Evolutionary conservation across 805 yeast genomes (phyloP), one percentile per base, ranked within the genome.

Genomic region (Danielia oregonensis): DNA sequence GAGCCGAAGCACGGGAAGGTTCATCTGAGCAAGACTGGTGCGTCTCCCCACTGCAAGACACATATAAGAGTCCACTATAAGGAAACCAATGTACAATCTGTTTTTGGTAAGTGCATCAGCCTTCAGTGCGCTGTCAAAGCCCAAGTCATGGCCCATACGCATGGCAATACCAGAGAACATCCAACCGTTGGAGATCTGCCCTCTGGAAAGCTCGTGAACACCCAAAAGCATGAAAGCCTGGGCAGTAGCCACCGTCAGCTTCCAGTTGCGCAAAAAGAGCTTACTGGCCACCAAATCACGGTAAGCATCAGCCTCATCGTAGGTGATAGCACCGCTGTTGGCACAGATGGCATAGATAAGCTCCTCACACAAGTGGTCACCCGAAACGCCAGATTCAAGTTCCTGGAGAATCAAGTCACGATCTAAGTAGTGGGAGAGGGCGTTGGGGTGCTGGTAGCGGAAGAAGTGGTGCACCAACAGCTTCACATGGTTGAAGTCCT

Each of bases 101-200:
- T 46, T 30, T 39, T 2, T 36, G 17, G 5, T 21, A 22, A 6
- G 26, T 26, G 18, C 17, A 16, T 6, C 19, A 16, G 17, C 5
- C 33, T 10, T 28, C 29, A 5, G 30, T 39, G 26, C 32, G 35
- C 32, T 29, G 24, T 46, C 48, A 17, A 42, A 44, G 14, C 51
- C 51, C 9, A 46, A 33, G 12, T 46, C 49, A 7, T 27, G 32
- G 11, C 47, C 51, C 4, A 41, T 36, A 6, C 48, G 40, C 18
- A 43, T 32, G 4, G 42, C 51, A 9, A 46, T 33, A 4, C 48
- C 49, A 8, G 41, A 32, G 11, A 44, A 32, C 14, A 42, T 21
- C 51, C 51, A 46, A 4, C 48, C 47, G 16, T 43, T 44, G 11
- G 40, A 37, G 12, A 36, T 35, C 26, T 46, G 47, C 9, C 51